Conservation (phyloP, 805 yeast genomes). For the Wickerhamiella sorbophila region DNA sequence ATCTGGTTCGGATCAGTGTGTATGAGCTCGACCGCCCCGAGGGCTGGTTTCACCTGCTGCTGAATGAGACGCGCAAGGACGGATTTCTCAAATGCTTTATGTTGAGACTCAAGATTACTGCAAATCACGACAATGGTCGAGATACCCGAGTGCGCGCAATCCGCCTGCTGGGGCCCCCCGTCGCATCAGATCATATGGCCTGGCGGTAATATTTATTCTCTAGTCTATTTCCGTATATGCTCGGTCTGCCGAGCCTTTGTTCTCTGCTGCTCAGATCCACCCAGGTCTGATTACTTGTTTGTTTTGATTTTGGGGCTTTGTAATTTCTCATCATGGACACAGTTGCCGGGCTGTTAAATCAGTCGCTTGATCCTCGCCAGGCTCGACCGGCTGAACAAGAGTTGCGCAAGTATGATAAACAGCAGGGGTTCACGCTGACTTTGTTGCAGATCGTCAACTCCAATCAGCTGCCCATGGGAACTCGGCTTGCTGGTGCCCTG, state of each 20-base stretch:
- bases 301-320: neutral
- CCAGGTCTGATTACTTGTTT: slow-evolving; percentile 1
- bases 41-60: slow-evolving; percentile 63
- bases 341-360: slow-evolving; percentile 21
- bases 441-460: slow-evolving; percentile 68
- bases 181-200: neutral
- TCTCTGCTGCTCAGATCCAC: too few species aligned
- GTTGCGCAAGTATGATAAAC: slow-evolving; percentile 46
- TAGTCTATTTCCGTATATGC: too few species aligned
- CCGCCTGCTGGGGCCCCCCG: slow-evolving; percentile 9
- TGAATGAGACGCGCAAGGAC: slow-evolving; percentile 40
- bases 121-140: slow-evolving; percentile 91
- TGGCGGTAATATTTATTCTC: neutral
- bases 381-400: slow-evolving; percentile 36
- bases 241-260: too few species aligned
- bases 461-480: slow-evolving; percentile 34
- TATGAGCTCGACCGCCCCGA: slow-evolving; percentile 47
- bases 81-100: slow-evolving; percentile 52
- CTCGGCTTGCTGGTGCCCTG: slow-evolving; percentile 76
- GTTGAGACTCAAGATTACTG: slow-evolving; percentile 43
- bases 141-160: slow-evolving; percentile 75
- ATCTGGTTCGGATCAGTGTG: slow-evolving; percentile 49
- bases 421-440: slow-evolving; percentile 62
- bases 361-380: slow-evolving; percentile 18
- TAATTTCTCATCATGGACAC: slow-evolving; percentile 1